Evolutionary conservation across 208 protist genomes (phyloP).

Genomic region (Novymonas esmeraldas): DNA sequence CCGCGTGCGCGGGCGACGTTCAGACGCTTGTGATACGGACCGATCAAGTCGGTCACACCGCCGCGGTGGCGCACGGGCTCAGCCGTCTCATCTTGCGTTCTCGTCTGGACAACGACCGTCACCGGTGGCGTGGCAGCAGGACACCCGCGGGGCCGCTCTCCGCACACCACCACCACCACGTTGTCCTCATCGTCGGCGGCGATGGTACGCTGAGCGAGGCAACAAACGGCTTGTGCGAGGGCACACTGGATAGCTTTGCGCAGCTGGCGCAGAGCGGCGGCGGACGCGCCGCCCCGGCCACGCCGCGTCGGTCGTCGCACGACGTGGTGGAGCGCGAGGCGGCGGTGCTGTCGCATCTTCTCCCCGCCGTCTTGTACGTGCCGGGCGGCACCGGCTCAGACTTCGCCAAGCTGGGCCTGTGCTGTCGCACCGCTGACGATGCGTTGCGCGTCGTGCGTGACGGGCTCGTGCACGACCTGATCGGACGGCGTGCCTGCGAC

Average conservation of each 20-base stretch:
- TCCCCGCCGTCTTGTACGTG: slow-evolving; percentile 70
- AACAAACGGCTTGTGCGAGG: slow-evolving; percentile 73
- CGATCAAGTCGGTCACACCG: slow-evolving; percentile 17
- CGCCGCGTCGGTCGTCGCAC: slow-evolving; percentile 34
- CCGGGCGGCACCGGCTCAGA: slow-evolving; percentile 73
- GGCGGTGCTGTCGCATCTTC: slow-evolving; percentile 56
- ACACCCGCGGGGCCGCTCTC: background rate
- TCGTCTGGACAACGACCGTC: slow-evolving; percentile 1
- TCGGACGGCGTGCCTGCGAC: background rate
- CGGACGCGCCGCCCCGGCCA: background rate
- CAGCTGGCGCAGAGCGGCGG: background rate
- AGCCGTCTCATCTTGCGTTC: slow-evolving; percentile 19
- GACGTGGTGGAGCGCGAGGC: slow-evolving; percentile 47
- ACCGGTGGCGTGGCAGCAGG: background rate
- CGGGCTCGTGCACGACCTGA: slow-evolving; percentile 7
- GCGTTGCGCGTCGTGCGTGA: slow-evolving; percentile 40
- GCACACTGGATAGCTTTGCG: slow-evolving; percentile 36
- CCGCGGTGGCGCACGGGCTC: slow-evolving; percentile 16
- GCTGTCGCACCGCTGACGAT: slow-evolving; percentile 45
- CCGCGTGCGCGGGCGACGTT: background rate
- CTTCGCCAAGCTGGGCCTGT: slow-evolving; percentile 73
- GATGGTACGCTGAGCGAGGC: slow-evolving; percentile 85
- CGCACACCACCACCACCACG: slow-evolving; percentile 11
- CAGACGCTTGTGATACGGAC: slow-evolving; percentile 25
- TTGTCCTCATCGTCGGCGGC: slow-evolving; percentile 71